These are phyloP conservation scores for Amanita pallidorosea DNA, from an alignment of 768 basidiomycete species.

Conservation along the genomic window DNA sequence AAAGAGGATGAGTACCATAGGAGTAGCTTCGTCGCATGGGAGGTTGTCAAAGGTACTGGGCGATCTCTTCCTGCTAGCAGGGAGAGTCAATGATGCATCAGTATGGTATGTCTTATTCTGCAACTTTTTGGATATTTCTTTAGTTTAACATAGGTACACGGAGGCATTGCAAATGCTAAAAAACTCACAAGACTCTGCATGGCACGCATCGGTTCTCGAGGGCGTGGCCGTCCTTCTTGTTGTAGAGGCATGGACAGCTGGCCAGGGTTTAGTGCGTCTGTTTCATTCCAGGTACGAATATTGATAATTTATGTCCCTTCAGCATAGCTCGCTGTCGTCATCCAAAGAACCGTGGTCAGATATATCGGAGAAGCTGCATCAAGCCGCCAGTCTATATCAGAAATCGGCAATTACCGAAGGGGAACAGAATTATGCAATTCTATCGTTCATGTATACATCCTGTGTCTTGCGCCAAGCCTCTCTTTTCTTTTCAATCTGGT, in stretches of 20 bases:
- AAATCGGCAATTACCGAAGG: slow-evolving; percentile 44
- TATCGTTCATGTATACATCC: slow-evolving; percentile 57
- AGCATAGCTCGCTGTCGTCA: slow-evolving; percentile 47
- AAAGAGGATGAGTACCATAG: slow-evolving; percentile 54
- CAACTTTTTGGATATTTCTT: neutral
- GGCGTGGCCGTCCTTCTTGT: slow-evolving; percentile 71
- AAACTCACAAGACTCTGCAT: slow-evolving; percentile 62
- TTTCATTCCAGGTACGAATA: slow-evolving; percentile 8
- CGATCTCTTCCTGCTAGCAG: slow-evolving; percentile 81
- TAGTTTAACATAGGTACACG: slow-evolving; percentile 50
- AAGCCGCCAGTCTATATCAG: slow-evolving; percentile 54
- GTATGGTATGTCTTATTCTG: slow-evolving; percentile 48
- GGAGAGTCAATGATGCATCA: slow-evolving; percentile 73
- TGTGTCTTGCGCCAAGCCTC: slow-evolving; percentile 64
- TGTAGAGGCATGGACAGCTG: slow-evolving; percentile 75
- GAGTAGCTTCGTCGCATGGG: slow-evolving; percentile 70
- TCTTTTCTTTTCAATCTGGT: slow-evolving; percentile 72
- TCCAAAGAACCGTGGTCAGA: slow-evolving; percentile 69
- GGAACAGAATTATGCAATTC: slow-evolving; percentile 48
- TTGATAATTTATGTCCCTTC: slow-evolving; percentile 4
- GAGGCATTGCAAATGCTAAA: slow-evolving; percentile 78
- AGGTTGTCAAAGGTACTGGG: slow-evolving; percentile 81
- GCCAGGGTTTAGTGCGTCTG: slow-evolving; percentile 56
- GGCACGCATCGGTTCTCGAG: slow-evolving; percentile 87
- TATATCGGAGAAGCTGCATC: slow-evolving; percentile 60